Evolutionary conservation across 2,329 filamentous ascomycete species (phyloP), one percentile per base, ranked within the genome.

Genomic region (Epichloe sibirici): DNA sequence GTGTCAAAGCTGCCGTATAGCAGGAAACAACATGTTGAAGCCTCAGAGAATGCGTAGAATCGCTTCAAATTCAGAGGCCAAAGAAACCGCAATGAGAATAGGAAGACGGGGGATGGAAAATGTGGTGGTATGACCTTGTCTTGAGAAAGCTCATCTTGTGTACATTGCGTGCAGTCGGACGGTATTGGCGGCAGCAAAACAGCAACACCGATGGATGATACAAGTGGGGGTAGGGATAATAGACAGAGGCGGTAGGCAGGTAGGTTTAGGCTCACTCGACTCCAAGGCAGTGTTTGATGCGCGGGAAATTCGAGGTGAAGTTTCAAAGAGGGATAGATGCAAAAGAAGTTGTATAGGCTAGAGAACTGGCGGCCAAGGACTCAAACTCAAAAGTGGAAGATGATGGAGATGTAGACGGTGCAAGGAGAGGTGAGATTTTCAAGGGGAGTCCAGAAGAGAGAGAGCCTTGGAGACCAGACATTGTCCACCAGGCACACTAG

Each of bases 141-240:
- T 72, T 72, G 61, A 72, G 67, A 59, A 72, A 71, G 63, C 69
- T 71, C 68, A 70, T 70, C 59, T 63, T 65, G 61, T 61, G 63
- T 62, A 65, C 68, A 69, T 69, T 63, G 62, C 66, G 63, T 64
- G 51, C 52, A 51, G 55, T 55, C 37, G 45, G 59, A 59, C 64
- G 58, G 54, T 56, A 57, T 57, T 59, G 57, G 58, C 38, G 54
- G 48, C 50, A 13, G 35, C 46, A 38, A 51, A 57, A 39, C 25
- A 11, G 17, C 43, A 31, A 15, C 43, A 28, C 35, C n/a, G 21
- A 15, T 15, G 43, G 21, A 15, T 15, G 43, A n/a, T 4, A 15
- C 11, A 31, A n/a, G 23, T 12, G 21, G 45, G 45, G 43, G 45
- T 28, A 21, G 40, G 37, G 23, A 38, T 25, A 25, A 45, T 28